A percentile compares a stretch with the other conserved stretches of the same genome.
These are phyloP conservation scores for Apiospora saccharicola DNA, from an alignment of 2,329 filamentous ascomycete genomes.

Conservation along the genomic window DNA sequence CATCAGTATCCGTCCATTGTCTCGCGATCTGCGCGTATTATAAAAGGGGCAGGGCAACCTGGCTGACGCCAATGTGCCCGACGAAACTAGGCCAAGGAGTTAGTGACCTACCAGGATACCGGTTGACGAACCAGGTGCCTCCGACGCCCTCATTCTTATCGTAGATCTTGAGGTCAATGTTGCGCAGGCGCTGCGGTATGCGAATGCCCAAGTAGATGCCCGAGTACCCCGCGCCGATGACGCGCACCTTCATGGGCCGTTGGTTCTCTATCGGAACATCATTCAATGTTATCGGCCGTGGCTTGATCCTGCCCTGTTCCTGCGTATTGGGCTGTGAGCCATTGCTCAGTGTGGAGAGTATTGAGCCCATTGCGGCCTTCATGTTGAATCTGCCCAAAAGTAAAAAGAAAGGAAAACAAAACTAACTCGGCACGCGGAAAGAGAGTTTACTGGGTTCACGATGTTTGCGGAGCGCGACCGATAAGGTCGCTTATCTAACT, in stretches of 20 bases:
- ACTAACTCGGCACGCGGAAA: not conserved
- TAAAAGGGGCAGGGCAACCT: not conserved
- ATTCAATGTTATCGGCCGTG: constrained; percentile 34
- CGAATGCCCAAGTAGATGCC: constrained; percentile 45
- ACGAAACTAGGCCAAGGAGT: not conserved
- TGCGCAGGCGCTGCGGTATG: constrained; percentile 44
- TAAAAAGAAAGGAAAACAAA: not conserved
- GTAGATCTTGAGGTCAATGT: constrained; percentile 44
- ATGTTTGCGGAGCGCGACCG: not conserved
- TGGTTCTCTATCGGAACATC: constrained; percentile 40
- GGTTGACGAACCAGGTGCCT: constrained; percentile 49
- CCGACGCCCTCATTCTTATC: constrained; percentile 45
- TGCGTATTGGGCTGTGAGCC: not conserved
- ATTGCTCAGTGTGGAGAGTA: not conserved
- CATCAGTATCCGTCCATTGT: not conserved
- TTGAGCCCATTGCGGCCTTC: not conserved
- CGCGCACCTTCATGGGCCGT: constrained; percentile 44
- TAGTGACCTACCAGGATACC: constrained; percentile 42
- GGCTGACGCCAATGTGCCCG: not conserved
- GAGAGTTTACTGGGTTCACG: not conserved
- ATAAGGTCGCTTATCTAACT: not conserved
- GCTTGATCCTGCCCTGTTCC: not conserved
- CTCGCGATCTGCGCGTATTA: not conserved
- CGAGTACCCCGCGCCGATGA: constrained; percentile 46
- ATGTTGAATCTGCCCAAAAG: not conserved